Percentiles rank a stretch among this genome's conserved stretches.
Conservation (phyloP, 257 asterid genomes). For the Solanum bulbocastanum region DNA sequence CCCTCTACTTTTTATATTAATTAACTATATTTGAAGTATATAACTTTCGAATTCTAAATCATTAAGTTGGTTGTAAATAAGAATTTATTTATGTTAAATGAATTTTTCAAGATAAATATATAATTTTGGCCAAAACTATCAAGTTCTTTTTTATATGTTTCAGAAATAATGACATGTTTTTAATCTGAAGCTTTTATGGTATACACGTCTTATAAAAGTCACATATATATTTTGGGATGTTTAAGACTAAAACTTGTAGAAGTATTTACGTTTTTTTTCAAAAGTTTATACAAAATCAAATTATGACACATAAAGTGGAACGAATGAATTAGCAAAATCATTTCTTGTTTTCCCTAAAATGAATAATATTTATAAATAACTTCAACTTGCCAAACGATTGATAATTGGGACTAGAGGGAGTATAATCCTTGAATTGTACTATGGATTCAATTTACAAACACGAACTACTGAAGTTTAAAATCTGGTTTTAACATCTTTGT, state of each 20-base stretch:
- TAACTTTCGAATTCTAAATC: no score
- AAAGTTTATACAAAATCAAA: neutral
- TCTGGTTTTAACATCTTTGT: neutral
- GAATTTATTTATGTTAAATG: no score
- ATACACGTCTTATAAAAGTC: neutral
- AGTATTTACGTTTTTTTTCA: neutral
- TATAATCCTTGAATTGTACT: neutral
- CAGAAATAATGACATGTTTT: neutral
- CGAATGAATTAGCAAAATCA: fast-evolving
- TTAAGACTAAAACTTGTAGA: neutral
- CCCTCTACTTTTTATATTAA: no score
- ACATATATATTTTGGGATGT: neutral
- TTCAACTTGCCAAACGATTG: neutral
- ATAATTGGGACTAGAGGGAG: neutral
- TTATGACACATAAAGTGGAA: neutral
- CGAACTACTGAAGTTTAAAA: neutral
- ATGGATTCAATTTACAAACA: neutral
- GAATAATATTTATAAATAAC: neutral
- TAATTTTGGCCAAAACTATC: neutral
- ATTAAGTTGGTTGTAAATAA: no score
- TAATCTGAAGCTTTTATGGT: neutral
- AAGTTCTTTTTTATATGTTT: neutral
- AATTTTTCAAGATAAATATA: neutral
- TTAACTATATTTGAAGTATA: no score
- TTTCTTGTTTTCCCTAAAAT: neutral